Percentiles rank a stretch among this genome's conserved stretches.
Evolutionary conservation across 345 rosid genomes (phyloP).

Genomic region (Lagerstroemia speciosa): DNA sequence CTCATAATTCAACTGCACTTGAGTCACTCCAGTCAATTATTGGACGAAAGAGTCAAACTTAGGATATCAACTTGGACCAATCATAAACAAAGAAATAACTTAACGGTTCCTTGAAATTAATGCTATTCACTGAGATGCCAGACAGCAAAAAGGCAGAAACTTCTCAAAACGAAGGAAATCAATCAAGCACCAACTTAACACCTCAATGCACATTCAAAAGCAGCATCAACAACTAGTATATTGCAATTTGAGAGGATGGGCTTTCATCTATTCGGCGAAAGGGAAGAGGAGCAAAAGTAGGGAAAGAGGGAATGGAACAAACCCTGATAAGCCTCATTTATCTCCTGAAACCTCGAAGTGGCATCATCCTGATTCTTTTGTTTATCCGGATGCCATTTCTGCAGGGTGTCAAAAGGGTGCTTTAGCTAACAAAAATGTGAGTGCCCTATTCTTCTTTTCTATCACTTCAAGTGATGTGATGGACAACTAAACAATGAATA

Average conservation of each 20-base stretch:
- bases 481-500: background rate
- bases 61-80: background rate
- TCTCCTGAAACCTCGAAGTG: conserved; percentile 85
- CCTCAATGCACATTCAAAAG: background rate
- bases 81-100: background rate
- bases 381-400: conserved; percentile 99
- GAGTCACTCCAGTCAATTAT: background rate
- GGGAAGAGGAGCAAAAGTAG: background rate
- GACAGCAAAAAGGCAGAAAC: background rate
- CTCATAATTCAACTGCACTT: background rate
- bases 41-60: background rate
- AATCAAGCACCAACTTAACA: background rate
- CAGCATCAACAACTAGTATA: background rate
- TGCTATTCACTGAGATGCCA: background rate
- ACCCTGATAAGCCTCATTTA: conserved; percentile 97
- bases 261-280: background rate
- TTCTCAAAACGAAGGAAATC: background rate
- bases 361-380: conserved; percentile 50
- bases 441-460: background rate
- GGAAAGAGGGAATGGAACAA: conserved; percentile 7
- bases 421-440: background rate
- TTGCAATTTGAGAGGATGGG: background rate
- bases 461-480: background rate
- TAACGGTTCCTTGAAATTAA: too few relatives aligned
- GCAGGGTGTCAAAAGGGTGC: conserved; percentile 10